Evolutionary conservation across 2,329 filamentous ascomycete species (phyloP).

Genomic region (Claviceps sp.): DNA sequence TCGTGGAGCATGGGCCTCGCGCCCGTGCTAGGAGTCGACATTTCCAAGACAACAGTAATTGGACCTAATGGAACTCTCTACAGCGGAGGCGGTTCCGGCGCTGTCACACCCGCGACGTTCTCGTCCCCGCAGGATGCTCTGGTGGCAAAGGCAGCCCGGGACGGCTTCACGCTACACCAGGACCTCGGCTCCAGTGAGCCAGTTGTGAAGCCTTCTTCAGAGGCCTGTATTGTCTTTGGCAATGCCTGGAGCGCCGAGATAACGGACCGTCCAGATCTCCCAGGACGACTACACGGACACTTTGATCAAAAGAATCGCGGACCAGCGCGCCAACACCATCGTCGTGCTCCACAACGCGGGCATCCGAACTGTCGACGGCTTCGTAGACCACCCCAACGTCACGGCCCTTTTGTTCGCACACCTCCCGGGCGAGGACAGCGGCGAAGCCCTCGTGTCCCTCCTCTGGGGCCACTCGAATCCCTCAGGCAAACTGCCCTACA

Average conservation of each 20-base stretch:
- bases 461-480: constrained; percentile 44
- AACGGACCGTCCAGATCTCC: constrained; percentile 43
- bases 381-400: constrained; percentile 49
- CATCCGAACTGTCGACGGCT: constrained; percentile 37
- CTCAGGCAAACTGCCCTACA: constrained; percentile 48
- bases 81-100: constrained; percentile 33
- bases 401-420: constrained; percentile 52
- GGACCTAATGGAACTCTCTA: constrained; percentile 28
- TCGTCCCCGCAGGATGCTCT: constrained; percentile 42
- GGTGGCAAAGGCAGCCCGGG: constrained; percentile 33
- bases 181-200: constrained; percentile 39
- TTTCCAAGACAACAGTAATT: constrained; percentile 12
- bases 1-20: neutral
- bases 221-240: constrained; percentile 55
- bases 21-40: neutral
- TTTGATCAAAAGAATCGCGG: constrained; percentile 42
- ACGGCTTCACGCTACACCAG: constrained; percentile 44
- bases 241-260: constrained; percentile 62
- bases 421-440: constrained; percentile 50
- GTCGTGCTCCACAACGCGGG: constrained; percentile 54
- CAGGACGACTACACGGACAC: constrained; percentile 52
- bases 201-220: constrained; percentile 31
- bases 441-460: constrained; percentile 38
- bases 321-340: constrained; percentile 45
- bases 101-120: constrained; percentile 30